Base-by-base conservation (phyloP, 2,329 filamentous ascomycete species). In the Lachnellula suecica region DNA sequence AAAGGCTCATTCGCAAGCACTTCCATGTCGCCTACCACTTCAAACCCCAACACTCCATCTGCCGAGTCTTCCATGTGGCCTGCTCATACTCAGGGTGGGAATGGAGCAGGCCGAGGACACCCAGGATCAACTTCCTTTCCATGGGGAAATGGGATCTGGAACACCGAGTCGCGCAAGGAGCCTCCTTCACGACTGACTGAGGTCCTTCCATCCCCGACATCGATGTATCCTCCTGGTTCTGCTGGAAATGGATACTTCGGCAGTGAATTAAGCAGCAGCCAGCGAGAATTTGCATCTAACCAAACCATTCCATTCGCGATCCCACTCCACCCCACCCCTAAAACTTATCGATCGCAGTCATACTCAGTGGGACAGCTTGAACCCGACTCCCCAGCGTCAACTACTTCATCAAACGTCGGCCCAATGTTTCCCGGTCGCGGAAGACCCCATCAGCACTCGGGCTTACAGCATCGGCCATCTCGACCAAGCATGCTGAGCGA, bases 331-430 rank as follows among this genome's bases (percentile, higher is more conserved):
- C 91, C 93, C 1, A 94, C 90, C 0, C 89, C 89, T 2, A 97
- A 97, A 71, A 91, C 90, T 1, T 94, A 96, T 63, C 86, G 94
- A 40, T 99, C 94, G 5, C 91, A 97, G 70, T 97, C 94, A 4
- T 97, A 97, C 70, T 97, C 93, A 0, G 93, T 96, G 44, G 92
- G 92, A 4, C 92, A 97, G 68, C 77, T 91, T 55, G 91, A 96
- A 48, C 81, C 85, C 1, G 89, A 93, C 53, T 72, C 59, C 3
- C 58, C 60, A 31, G 59, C 59, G 20, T 55, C 61, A 5, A 49
- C 56, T 24, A 57, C 52, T 48, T 55, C 60, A 23, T 62, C 58
- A 49, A 58, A 54, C 7, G 49, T 52, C n/a, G 51, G 49, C n/a
- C 38, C 58, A 11, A 52, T 51, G 11, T 62, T 64, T 35, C 43